phyloP scores from a whole-genome alignment of 2,329 filamentous ascomycete genomes.

The Fusarium haematococcum region DNA sequence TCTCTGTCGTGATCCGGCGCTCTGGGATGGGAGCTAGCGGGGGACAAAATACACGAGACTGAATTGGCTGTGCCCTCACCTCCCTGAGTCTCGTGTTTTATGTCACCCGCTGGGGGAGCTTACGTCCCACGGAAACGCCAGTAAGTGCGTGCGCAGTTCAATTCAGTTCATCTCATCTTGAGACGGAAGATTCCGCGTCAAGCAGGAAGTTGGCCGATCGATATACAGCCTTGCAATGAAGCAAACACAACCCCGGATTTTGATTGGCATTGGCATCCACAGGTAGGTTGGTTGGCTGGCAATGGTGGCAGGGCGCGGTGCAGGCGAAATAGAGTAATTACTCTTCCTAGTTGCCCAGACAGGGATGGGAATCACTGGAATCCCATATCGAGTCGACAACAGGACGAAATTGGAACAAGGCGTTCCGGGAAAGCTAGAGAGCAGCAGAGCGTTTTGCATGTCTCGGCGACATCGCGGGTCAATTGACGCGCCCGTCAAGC shows the following conservation, averaged over 20 bases:
- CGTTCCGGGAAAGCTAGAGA: slow-evolving; percentile 24
- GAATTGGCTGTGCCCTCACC: too few relatives aligned
- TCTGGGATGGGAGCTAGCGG: neutral
- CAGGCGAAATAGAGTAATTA: slow-evolving; percentile 5
- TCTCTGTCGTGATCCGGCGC: neutral
- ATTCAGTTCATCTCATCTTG: neutral
- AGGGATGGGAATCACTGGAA: slow-evolving; percentile 39
- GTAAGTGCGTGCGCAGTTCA: neutral
- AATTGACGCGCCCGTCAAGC: slow-evolving; percentile 31
- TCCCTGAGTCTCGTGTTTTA: too few relatives aligned
- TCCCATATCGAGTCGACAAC: slow-evolving; percentile 30
- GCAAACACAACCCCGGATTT: neutral
- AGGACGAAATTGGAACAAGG: slow-evolving; percentile 16
- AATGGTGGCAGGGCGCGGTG: slow-evolving; percentile 14
- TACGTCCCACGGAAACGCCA: neutral
- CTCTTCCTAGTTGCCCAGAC: slow-evolving; percentile 14
- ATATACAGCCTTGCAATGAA: neutral
- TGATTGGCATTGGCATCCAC: neutral
- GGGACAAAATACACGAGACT: too few relatives aligned
- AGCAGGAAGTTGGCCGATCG: neutral
- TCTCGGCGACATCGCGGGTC: slow-evolving; percentile 44
- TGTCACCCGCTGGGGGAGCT: neutral
- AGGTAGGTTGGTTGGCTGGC: slow-evolving; percentile 5
- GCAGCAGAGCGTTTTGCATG: slow-evolving; percentile 35
- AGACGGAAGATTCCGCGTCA: neutral